Evolutionary conservation across 495 filamentous ascomycete species (phyloP), one percentile per base, ranked within the genome.

Genomic region (Immersiella caudata): DNA sequence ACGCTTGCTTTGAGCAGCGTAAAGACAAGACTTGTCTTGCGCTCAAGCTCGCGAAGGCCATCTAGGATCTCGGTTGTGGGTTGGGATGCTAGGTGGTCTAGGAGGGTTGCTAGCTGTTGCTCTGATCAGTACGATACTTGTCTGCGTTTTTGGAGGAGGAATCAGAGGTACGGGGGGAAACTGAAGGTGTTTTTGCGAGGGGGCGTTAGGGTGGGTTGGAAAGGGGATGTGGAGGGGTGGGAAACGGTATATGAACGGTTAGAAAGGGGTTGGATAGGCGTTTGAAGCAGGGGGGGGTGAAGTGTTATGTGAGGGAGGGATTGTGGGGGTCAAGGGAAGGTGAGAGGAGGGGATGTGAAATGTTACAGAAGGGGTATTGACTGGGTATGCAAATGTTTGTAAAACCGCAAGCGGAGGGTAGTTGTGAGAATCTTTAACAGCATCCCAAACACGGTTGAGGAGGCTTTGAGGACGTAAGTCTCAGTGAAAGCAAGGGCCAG

Each of bases 1-100:
- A 98, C 95, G 79, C 94, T 97, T 35, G 95, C 94, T 82, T 99
- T 98, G 74, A 99, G 83, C 75, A 97, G 75, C 66, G 95, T 99
- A 78, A 94, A 97, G 35, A 97, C 95, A 49, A 96, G 82, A 55
- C 91, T 91, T 25, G 93, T 97, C 84, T 98, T 97, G 69, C 95
- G 85, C 81, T 99, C 95, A 60, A 99, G 84, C 36, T 91, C 86
- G 56, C 95, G 82, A 67, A 99, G 79, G n/a, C 89, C 88, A 76
- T 99, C 94, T 35, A 93, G 81, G 57, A 93, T 89, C 71, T 89
- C 87, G n/a, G 85, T 79, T 0, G 89, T 88, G 0, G 92, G 91
- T 29, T 81, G 81, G 52, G 80, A 82, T 62, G 89, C 84, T 65
- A 93, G 85, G 50, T 78, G 73, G 66, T 90, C 83, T 33, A 93